Evolutionary conservation across 2,329 filamentous ascomycete genomes (phyloP), one percentile per base, ranked within the genome.

Genomic region (Colletotrichum destructivum): DNA sequence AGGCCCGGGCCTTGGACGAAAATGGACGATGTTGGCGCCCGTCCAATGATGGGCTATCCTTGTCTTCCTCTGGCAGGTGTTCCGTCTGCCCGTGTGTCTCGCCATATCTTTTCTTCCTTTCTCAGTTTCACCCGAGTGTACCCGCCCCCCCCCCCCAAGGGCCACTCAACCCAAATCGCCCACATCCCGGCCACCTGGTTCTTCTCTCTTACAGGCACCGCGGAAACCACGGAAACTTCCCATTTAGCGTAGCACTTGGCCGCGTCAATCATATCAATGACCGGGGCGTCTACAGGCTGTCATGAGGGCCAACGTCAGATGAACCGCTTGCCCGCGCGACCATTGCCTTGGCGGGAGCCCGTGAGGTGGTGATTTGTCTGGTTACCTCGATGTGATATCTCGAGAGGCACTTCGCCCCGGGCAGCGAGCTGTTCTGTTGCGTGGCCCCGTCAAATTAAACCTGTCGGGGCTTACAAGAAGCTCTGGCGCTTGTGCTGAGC

Each of bases 191-290:
- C 35, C 44, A 2, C 26, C 40, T 13, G 44, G 38, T n/a, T 59
- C 52, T 35, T 35, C 31, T 7, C 1, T 31, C 31, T 1, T 31
- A 31, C 31, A 31, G 31, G 31, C 7, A 8, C 31, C 21, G 26
- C 35, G 18, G 56, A 40, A n/a, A 38, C 23, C 18, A 51, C 31
- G 21, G 26, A 23, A 35, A 13, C 15, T 40, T 47, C 31, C 31
- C 16, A 3, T 3, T 13, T 59, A 63, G 31, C 42, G 66, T 57
- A 56, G 59, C 51, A 68, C 42, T 26, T 21, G 51, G 66, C 56
- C 42, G 60, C 23, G 35, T 49, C 62, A 42, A 55, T 44, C 35
- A 42, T 9, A 16, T 16, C 35, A n/a, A 40, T 21, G 8, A 23
- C 13, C 7, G 5, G n/a, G 65, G 47, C 35, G 51, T 52, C 44